These are phyloP conservation scores for Fusarium sp. DNA, from an alignment of 2,329 filamentous ascomycete species.

Conservation along the genomic window DNA sequence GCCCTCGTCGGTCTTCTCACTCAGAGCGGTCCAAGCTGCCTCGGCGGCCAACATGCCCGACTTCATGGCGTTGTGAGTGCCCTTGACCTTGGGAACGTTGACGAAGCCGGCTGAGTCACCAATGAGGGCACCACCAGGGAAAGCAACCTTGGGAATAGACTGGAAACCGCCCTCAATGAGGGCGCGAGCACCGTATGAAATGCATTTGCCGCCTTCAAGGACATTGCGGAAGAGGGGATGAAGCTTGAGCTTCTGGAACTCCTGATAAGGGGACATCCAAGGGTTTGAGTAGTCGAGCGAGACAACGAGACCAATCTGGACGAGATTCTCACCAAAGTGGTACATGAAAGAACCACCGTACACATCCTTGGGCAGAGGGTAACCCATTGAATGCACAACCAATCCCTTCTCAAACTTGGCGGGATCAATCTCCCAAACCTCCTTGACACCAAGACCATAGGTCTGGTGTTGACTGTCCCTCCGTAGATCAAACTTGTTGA, in stretches of 20 bases:
- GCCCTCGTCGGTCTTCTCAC: slow-evolving; percentile 61
- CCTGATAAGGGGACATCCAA: slow-evolving; percentile 92
- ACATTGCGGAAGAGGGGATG: slow-evolving; percentile 89
- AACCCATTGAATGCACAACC: slow-evolving; percentile 90
- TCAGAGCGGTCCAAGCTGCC: slow-evolving; percentile 82
- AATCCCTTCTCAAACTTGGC: slow-evolving; percentile 90
- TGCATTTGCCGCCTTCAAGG: slow-evolving; percentile 96
- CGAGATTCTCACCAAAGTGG: slow-evolving; percentile 97
- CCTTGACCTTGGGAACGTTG: slow-evolving; percentile 98
- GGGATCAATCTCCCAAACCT: slow-evolving; percentile 95
- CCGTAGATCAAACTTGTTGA: slow-evolving; percentile 91
- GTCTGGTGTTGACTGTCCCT: slow-evolving; percentile 92
- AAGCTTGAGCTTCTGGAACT: slow-evolving; percentile 98
- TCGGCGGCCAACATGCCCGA: slow-evolving; percentile 97
- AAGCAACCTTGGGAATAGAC: slow-evolving; percentile 95
- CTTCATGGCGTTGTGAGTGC: slow-evolving; percentile 97
- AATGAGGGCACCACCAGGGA: slow-evolving; percentile 93
- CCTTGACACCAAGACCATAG: slow-evolving; percentile 93
- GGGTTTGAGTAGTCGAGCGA: slow-evolving; percentile 96
- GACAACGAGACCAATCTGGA: slow-evolving; percentile 89
- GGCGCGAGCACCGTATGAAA: slow-evolving; percentile 92
- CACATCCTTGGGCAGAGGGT: slow-evolving; percentile 85
- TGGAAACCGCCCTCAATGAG: slow-evolving; percentile 96
- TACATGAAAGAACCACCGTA: slow-evolving; percentile 99
- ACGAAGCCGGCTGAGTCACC: slow-evolving; percentile 96